Base-by-base conservation (phyloP, 73 alveolate genomes). In the Paramecium caudatum region DNA sequence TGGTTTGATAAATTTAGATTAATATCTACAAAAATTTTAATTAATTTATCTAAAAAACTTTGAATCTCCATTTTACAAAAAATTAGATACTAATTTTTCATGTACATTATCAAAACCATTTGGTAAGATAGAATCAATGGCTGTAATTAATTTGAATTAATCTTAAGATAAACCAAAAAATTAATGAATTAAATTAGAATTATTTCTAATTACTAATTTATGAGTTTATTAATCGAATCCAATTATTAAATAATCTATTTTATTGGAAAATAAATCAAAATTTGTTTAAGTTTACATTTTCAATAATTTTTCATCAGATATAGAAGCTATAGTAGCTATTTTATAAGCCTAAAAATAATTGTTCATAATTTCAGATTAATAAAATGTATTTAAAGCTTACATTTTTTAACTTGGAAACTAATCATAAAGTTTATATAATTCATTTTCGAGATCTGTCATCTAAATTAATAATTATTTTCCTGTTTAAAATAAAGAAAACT, bases 331-430 rank as follows among this genome's bases (percentile, higher is more conserved):
- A 4, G 17, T 74, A 1, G 68, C 69, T 41, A 74, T 8, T 45
- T 74, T 39, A 21, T 17, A 74, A 2, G 88, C 88, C 6, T 12
- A 34, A 43, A 41, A 74, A 41, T 74, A 74, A 74, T 74, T 74
- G 32, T 74, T 74, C 39, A 19, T 74, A 10, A 74, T 74, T 74
- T 74, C 68, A 1, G 69, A 37, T 21, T 74, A 74, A 74, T 37
- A 74, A 74, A 74, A 74, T 8, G 88, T 23, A 74, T 74, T 74
- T 3, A 74, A 15, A 21, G 88, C 88, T 74, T 74, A 16, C 88
- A 74, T 74, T 43, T 74, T 74, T 17, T 74, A 74, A 74, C 88
- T 74, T 37, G 68, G 69, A 74, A 74, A 74, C 21, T 74, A 5
- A 37, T 74, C 68, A 74, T 74, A 74, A 19, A 41, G 17, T 41